Evolutionary conservation across 148 eudicot genomes (phyloP), one percentile per base, ranked within the genome.

Genomic region (Vaccinium myrtillus): DNA sequence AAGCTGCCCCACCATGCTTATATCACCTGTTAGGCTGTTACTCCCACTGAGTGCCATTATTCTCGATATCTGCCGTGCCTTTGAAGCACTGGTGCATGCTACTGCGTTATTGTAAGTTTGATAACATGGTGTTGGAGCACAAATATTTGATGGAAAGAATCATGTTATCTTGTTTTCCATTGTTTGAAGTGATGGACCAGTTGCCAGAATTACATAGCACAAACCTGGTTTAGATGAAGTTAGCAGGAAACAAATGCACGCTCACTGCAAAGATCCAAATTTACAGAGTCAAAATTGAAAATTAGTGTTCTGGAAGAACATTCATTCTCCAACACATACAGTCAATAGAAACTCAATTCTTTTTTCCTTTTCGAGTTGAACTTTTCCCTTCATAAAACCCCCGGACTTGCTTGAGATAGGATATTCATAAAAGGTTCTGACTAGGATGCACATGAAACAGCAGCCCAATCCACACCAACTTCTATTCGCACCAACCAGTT

Each of bases 401-500:
- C 21, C 32, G n/a, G 46, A 21, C 39, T 80, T 56, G 82, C 70
- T 58, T 32, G 70, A 80, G 5, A 77, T 43, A 56, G 11, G 55
- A 11, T 50, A 23, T 21, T 6, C 59, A 36, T 36, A 36, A 36
- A 36, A 36, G 39, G 3, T 48, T 49, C 4, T 49, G 43, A 77
- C 55, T n/a, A 32, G 58, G 39, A 49, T 77, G 58, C 14, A 12
- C 36, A 77, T 32, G 51, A 51, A 77, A 15, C 51, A 32, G 58
- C 4, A 49, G 59, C 55, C 59, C 80, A n/a, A 3, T 2, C 55
- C 55, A 2, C 27, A 53, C 18, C 36, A 23, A 49, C 30, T 49
- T 69, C 46, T 5, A 23, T 49, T 67, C 18, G 56, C 77, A 69
- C 83, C 75, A 30, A 69, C 43, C 46, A 51, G 75, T 63, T 81